Percentiles rank a stretch among this genome's conserved stretches.
Conservation (phyloP, 2,329 filamentous ascomycete genomes). For the Tolypocladium guangdongense region DNA sequence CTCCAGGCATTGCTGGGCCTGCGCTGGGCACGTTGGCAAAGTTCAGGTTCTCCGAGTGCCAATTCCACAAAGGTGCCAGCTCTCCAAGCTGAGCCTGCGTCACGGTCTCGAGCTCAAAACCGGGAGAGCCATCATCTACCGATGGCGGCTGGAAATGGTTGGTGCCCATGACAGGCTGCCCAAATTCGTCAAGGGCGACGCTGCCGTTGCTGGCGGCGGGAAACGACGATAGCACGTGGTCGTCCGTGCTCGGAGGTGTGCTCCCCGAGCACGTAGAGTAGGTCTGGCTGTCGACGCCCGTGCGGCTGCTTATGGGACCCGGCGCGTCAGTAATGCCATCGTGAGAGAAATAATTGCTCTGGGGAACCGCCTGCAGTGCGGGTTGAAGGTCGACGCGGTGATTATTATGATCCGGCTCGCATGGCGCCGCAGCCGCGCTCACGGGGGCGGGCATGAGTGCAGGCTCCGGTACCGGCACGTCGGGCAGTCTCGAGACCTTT, state of each 20-base stretch:
- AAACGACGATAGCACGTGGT: constrained; percentile 1
- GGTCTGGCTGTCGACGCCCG: not conserved
- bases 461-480: not conserved
- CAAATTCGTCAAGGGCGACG: not conserved
- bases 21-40: constrained; percentile 1
- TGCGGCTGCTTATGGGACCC: not conserved
- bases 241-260: not conserved
- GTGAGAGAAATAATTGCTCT: not conserved
- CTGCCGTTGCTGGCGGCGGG: not conserved
- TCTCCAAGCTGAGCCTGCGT: constrained; percentile 11
- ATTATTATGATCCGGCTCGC: not conserved
- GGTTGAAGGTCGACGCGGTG: not conserved
- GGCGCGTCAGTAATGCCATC: not conserved
- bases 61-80: constrained; percentile 12
- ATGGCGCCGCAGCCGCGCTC: not conserved
- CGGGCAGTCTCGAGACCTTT: not conserved
- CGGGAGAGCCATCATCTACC: constrained; percentile 1
- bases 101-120: constrained; percentile 11
- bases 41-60: constrained; percentile 12
- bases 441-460: not conserved
- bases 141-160: not conserved
- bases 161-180: not conserved
- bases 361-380: not conserved
- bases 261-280: constrained; percentile 1
- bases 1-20: not conserved